Conservation (phyloP, 2,329 filamentous ascomycete genomes). For the Eurotiales sp. region DNA sequence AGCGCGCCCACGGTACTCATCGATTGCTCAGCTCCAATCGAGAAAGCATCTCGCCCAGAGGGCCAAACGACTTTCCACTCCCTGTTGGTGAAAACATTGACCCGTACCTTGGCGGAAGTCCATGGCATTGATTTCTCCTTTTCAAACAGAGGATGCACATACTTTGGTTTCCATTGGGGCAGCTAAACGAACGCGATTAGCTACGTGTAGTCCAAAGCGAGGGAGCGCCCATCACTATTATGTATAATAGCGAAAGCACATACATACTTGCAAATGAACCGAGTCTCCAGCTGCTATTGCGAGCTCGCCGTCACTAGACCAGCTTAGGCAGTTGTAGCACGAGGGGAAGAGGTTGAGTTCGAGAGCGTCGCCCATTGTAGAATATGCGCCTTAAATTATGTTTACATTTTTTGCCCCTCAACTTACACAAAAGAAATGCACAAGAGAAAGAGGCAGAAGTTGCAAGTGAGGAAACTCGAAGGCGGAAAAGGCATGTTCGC, state of each 20-base stretch:
- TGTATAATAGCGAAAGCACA: neutral
- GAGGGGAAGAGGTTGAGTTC: constrained; percentile 48
- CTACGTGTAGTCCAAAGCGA: too few relatives aligned
- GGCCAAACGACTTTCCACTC: constrained; percentile 50
- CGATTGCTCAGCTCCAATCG: constrained; percentile 58
- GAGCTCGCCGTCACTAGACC: constrained; percentile 57
- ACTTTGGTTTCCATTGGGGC: constrained; percentile 14
- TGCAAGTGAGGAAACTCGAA: neutral
- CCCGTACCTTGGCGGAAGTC: constrained; percentile 41
- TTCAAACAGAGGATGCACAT: constrained; percentile 13
- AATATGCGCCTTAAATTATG: neutral
- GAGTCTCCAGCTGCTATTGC: constrained; percentile 55
- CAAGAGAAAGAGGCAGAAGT: too few relatives aligned
- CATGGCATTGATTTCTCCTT: constrained; percentile 28
- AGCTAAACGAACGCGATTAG: constrained; percentile 11
- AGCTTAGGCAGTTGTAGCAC: constrained; percentile 51
- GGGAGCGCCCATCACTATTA: too few relatives aligned
- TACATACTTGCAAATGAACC: constrained; percentile 49
- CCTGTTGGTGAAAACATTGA: constrained; percentile 49
- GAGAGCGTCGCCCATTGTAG: constrained; percentile 19
- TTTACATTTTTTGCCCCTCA: constrained; percentile 1
- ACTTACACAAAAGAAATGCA: neutral
- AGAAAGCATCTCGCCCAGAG: constrained; percentile 47
- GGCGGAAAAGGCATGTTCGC: neutral
- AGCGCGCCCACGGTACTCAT: constrained; percentile 47